These are phyloP conservation scores for Kitagawia praeruptora DNA, from an alignment of 129 eudicot species.

Conservation along the genomic window DNA sequence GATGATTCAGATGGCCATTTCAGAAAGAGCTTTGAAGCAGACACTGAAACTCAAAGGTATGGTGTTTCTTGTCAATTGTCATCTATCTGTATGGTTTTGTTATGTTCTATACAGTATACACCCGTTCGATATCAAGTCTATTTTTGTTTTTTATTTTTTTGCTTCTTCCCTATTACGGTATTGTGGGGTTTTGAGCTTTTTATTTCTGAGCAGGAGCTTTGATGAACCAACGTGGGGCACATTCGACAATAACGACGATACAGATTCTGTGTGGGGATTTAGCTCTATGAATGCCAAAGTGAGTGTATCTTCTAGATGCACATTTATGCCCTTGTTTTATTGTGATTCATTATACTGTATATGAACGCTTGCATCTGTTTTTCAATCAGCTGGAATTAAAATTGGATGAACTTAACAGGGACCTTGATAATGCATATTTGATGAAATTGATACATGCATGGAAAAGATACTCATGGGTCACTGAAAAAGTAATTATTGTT, in stretches of 20 bases:
- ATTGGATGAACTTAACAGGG: not conserved
- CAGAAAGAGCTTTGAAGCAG: constrained; percentile 64
- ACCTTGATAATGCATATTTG: not conserved
- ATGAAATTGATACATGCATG: not conserved
- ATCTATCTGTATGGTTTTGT: constrained; percentile 1
- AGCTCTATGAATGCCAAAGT: constrained; percentile 50
- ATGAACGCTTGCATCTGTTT: not conserved
- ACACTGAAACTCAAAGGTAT: constrained; percentile 64
- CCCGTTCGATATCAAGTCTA: not conserved
- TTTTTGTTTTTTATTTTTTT: not conserved
- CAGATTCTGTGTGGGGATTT: constrained; percentile 95
- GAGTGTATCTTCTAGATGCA: constrained; percentile 13
- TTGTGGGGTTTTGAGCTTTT: constrained; percentile 1
- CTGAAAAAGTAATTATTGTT: not conserved
- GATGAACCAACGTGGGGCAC: constrained; percentile 89
- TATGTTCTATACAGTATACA: not conserved
- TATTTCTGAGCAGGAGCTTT: constrained; percentile 43
- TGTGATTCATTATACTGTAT: not conserved
- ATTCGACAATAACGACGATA: constrained; percentile 80
- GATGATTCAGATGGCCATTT: constrained; percentile 54
- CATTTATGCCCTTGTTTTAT: not conserved
- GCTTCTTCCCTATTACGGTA: constrained; percentile 1
- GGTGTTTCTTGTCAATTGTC: not conserved
- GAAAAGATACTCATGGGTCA: not conserved
- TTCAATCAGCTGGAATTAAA: no score